Evolutionary conservation across 202 grass and related monocot species (phyloP).

Genomic region (Zoysia matrella): DNA sequence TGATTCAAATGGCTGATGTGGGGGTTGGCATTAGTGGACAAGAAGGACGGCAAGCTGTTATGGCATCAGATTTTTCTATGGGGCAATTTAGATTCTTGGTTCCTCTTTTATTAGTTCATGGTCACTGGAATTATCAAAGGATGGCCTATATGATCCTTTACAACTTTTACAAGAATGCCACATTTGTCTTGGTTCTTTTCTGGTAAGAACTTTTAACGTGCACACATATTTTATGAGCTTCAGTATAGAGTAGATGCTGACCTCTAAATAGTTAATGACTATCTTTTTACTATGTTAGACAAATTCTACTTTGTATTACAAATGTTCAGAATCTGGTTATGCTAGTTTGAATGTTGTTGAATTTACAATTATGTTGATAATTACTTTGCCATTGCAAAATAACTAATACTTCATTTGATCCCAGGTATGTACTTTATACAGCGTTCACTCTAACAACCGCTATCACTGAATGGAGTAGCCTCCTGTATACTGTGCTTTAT

Average conservation of each 20-base stretch:
- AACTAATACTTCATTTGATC: slow-evolving; percentile 48
- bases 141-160: slow-evolving; percentile 95
- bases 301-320: background rate
- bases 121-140: slow-evolving; percentile 93
- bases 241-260: background rate
- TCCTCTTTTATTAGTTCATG: slow-evolving; percentile 83
- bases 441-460: slow-evolving; percentile 85
- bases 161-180: slow-evolving; percentile 89
- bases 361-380: slow-evolving; percentile 28
- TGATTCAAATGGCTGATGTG: too few species aligned
- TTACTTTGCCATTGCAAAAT: background rate
- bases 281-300: slow-evolving; percentile 13
- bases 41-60: slow-evolving; percentile 89
- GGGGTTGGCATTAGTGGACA: slow-evolving; percentile 77
- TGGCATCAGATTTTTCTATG: slow-evolving; percentile 92
- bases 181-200: slow-evolving; percentile 91
- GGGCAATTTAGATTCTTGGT: slow-evolving; percentile 90
- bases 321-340: slow-evolving; percentile 10
- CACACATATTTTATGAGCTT: slow-evolving; percentile 20
- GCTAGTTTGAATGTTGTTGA: slow-evolving; percentile 11
- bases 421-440: slow-evolving; percentile 85
- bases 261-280: background rate
- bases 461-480: slow-evolving; percentile 92
- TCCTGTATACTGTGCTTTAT: slow-evolving; percentile 89
- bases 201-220: slow-evolving; percentile 56